Percentiles rank a stretch among this genome's conserved stretches.
phyloP scores from a whole-genome alignment of 1,139 yeast genomes.

The Pichia sp. region DNA sequence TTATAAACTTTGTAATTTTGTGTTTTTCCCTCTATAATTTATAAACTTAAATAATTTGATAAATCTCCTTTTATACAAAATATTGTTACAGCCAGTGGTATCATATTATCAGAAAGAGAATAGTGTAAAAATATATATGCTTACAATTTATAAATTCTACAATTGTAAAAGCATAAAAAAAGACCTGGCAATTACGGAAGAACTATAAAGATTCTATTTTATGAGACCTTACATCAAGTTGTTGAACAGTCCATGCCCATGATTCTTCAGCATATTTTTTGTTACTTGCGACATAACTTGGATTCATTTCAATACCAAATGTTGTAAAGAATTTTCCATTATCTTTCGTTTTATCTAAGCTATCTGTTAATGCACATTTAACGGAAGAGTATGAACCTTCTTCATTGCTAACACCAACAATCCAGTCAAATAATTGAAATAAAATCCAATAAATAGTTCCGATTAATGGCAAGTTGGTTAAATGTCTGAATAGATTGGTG shows the following conservation, averaged over 20 bases:
- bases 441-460: constrained; percentile 67
- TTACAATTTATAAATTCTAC: too few relatives aligned
- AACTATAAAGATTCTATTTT: constrained; percentile 24
- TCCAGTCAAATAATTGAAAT: constrained; percentile 59
- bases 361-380: constrained; percentile 55
- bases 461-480: constrained; percentile 71
- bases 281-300: constrained; percentile 55
- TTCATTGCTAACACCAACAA: constrained; percentile 67
- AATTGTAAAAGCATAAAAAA: neutral
- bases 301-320: constrained; percentile 48
- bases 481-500: constrained; percentile 66
- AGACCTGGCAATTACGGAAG: neutral
- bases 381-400: constrained; percentile 66
- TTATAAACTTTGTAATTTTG: neutral
- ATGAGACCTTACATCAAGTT: constrained; percentile 49
- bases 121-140: too few relatives aligned
- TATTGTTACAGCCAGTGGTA: too few relatives aligned
- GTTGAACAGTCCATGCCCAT: constrained; percentile 79
- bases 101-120: too few relatives aligned
- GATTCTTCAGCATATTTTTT: constrained; percentile 60
- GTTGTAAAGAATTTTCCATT: constrained; percentile 66
- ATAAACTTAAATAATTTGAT: too few relatives aligned
- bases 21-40: neutral
- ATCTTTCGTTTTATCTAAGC: constrained; percentile 45
- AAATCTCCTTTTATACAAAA: too few relatives aligned